These are phyloP conservation scores for Blepharisma undulans DNA, from an alignment of 169 alveolate genomes.

Conservation along the genomic window DNA sequence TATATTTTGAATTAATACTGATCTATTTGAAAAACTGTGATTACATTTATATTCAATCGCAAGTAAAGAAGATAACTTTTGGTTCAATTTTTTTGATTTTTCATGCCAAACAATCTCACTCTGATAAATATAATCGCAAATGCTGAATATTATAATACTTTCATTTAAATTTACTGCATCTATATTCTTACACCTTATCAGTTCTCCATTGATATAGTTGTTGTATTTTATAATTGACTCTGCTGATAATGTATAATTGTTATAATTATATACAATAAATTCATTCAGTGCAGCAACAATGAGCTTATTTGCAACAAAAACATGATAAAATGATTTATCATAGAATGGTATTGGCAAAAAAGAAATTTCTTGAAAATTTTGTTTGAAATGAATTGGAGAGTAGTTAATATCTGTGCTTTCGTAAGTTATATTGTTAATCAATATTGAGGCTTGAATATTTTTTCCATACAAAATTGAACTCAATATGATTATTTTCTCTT, in stretches of 20 bases:
- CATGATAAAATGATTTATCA: no score
- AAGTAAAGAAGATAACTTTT: no score
- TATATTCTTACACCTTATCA: not conserved
- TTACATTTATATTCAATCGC: no score
- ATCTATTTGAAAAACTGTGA: no score
- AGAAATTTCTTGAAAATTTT: not conserved
- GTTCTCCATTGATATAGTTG: not conserved
- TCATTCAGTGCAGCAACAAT: not conserved
- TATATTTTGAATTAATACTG: no score
- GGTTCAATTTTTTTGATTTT: no score
- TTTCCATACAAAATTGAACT: not conserved
- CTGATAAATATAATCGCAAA: not conserved
- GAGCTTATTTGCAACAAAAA: not conserved
- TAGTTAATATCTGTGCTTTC: not conserved
- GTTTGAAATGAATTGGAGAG: not conserved
- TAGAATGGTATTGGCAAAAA: no score
- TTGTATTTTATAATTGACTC: not conserved
- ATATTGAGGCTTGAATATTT: not conserved
- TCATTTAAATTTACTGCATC: not conserved
- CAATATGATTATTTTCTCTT: no score
- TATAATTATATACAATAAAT: no score
- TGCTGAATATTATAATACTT: no score
- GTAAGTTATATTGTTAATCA: not conserved
- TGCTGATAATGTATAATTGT: no score
- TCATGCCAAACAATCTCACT: not conserved